Percentiles rank a stretch among this genome's conserved stretches.
Conservation (phyloP, 179 eudicot genomes). For the Camellia oleifera region DNA sequence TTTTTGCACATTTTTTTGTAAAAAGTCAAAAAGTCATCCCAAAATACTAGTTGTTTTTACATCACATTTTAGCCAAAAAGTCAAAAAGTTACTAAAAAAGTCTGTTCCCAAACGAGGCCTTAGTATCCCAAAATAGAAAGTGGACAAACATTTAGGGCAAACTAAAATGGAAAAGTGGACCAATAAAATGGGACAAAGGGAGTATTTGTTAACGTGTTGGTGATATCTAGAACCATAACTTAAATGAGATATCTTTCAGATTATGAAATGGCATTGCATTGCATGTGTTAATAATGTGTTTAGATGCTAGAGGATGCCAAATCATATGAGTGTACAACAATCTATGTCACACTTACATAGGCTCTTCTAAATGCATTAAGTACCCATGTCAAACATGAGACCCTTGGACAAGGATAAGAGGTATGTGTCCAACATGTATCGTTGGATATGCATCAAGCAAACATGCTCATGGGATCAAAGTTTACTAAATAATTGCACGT, state of each 20-base stretch:
- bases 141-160: too few relatives aligned
- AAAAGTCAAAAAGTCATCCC: too few relatives aligned
- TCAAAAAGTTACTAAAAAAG: too few relatives aligned
- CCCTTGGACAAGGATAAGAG: not conserved
- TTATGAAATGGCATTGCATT: not conserved
- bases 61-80: too few relatives aligned
- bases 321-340: not conserved
- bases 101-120: too few relatives aligned
- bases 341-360: not conserved
- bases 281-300: not conserved
- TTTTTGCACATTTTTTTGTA: too few relatives aligned
- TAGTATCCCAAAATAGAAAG: too few relatives aligned
- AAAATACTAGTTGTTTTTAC: too few relatives aligned
- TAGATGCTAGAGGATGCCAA: not conserved
- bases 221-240: not conserved
- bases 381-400: not conserved
- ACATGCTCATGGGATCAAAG: not conserved
- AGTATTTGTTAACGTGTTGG: not conserved
- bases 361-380: not conserved
- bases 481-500: not conserved
- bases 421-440: not conserved
- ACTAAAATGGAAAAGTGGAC: too few relatives aligned
- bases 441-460: conserved; percentile 5
- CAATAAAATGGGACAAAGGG: too few relatives aligned
- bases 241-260: not conserved